A percentile compares a stretch with the other conserved stretches of the same genome.
These are phyloP conservation scores for Sporormia fimetaria DNA, from an alignment of 495 filamentous ascomycete genomes.

Conservation along the genomic window DNA sequence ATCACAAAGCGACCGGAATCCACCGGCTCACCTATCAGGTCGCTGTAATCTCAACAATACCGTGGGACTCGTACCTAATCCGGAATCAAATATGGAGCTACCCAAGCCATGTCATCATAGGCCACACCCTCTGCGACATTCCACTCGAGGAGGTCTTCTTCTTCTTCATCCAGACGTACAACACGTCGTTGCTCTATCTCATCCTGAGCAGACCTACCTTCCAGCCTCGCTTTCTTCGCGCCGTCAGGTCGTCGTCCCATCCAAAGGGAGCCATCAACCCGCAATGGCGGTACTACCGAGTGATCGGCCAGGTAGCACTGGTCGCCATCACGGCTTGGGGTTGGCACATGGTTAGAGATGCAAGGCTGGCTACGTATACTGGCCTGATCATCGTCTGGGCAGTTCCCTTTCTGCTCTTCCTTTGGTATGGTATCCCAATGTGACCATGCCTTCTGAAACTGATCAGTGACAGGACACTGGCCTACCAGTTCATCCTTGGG, in stretches of 20 bases:
- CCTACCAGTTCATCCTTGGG: conserved; percentile 46
- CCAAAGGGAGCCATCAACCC: conserved; percentile 12
- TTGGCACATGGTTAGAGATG: conserved; percentile 32
- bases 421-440: conserved; percentile 38
- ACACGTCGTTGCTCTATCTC: conserved; percentile 52
- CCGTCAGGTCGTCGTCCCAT: conserved; percentile 9
- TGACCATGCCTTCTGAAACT: not conserved
- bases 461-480: conserved; percentile 33
- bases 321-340: conserved; percentile 32
- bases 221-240: conserved; percentile 42
- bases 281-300: conserved; percentile 27
- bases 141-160: conserved; percentile 61
- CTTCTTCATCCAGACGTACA: conserved; percentile 66
- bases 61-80: conserved; percentile 64
- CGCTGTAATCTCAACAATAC: conserved; percentile 50
- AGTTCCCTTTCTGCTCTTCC: conserved; percentile 46
- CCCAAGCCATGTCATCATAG: conserved; percentile 46
- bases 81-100: conserved; percentile 55
- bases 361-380: conserved; percentile 45
- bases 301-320: conserved; percentile 37
- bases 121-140: conserved; percentile 45
- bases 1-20: not conserved
- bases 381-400: conserved; percentile 60
- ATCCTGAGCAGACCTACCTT: conserved; percentile 52
- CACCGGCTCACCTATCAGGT: conserved; percentile 30